phyloP scores from a whole-genome alignment of 2,329 filamentous ascomycete species.

The Xylaria sp. region DNA sequence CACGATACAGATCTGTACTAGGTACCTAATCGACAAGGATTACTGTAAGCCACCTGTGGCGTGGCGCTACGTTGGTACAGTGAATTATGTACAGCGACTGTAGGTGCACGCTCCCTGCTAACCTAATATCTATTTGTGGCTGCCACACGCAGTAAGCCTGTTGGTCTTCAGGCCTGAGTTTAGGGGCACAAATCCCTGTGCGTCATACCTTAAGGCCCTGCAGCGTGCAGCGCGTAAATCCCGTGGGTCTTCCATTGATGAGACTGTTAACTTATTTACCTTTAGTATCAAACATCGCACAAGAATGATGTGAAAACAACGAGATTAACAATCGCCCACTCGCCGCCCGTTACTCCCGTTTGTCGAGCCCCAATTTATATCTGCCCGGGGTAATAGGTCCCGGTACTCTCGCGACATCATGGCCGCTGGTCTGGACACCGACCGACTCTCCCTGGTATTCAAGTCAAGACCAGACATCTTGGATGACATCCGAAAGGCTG shows the following conservation, averaged over 20 bases:
- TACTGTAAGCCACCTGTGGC: not conserved
- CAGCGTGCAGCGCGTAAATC: too few species aligned
- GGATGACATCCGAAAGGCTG: constrained; percentile 54
- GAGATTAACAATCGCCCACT: not conserved
- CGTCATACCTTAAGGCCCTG: not conserved
- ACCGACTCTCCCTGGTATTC: constrained; percentile 57
- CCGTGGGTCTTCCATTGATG: too few species aligned
- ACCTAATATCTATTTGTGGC: not conserved
- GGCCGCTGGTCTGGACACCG: constrained; percentile 50
- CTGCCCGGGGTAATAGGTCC: constrained; percentile 8
- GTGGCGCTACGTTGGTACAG: too few species aligned
- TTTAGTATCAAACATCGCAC: not conserved
- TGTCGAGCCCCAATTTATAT: not conserved
- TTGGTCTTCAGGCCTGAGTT: not conserved
- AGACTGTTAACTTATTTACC: not conserved
- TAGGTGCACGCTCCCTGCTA: too few species aligned
- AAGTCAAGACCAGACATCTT: constrained; percentile 59
- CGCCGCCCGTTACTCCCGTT: not conserved
- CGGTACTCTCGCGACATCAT: constrained; percentile 35
- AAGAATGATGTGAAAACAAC: not conserved
- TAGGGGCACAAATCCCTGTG: not conserved
- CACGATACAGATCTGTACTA: too few species aligned
- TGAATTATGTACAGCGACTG: too few species aligned
- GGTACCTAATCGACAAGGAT: not conserved
- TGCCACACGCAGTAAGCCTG: not conserved